Conservation (phyloP, 768 basidiomycete species). For the Tulasnella sp. region DNA sequence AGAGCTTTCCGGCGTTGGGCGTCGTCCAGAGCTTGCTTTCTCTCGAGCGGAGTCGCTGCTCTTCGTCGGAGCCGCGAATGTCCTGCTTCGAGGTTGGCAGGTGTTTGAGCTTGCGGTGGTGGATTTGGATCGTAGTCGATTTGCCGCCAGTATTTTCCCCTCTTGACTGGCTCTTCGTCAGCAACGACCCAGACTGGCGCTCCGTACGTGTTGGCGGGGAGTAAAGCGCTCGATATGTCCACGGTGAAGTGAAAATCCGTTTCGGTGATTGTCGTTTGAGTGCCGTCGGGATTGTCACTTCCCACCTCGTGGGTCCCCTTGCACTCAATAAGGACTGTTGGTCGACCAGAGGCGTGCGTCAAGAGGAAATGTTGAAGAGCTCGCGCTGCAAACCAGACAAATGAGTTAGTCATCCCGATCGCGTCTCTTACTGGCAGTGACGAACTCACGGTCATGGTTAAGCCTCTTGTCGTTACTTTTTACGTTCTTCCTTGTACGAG, state of each 20-base stretch:
- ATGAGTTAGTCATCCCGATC: background rate
- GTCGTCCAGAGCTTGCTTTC: background rate
- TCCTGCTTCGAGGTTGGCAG: background rate
- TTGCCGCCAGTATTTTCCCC: background rate
- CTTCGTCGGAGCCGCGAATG: too few species aligned
- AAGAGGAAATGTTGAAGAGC: conserved; percentile 67
- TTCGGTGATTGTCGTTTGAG: too few species aligned
- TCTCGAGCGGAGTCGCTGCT: background rate
- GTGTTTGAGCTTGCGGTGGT: background rate
- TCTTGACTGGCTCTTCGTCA: background rate
- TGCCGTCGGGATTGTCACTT: background rate
- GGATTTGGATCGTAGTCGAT: background rate
- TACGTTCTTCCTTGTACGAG: background rate
- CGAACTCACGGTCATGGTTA: background rate
- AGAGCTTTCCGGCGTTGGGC: background rate
- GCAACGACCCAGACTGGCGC: background rate
- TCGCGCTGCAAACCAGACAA: conserved; percentile 39
- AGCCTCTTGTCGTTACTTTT: background rate
- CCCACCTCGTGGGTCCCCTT: conserved; percentile 49
- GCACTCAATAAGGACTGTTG: conserved; percentile 42
- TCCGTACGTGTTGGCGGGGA: background rate
- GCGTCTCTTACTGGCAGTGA: background rate
- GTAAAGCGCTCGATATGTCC: background rate
- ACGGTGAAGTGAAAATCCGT: background rate
- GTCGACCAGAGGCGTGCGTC: conserved; percentile 42